phyloP scores from a whole-genome alignment of 306 rosid species.

The Dryas octopetala region DNA sequence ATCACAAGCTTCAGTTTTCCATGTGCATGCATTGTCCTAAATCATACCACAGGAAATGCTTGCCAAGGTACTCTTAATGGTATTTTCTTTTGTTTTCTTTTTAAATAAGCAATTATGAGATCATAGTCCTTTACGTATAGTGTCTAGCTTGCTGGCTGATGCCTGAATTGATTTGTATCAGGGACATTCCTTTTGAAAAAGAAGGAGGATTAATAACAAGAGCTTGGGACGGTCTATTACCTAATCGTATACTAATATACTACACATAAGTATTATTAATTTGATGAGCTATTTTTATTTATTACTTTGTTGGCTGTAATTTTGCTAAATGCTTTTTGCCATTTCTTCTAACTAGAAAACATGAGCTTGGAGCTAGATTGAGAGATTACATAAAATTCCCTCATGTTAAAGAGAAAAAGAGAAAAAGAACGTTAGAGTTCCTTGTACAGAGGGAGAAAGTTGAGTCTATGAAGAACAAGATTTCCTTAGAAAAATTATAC shows the following conservation, averaged over 20 bases:
- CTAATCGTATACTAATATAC: slow-evolving; percentile 56
- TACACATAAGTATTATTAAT: slow-evolving; percentile 54
- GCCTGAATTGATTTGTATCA: slow-evolving; percentile 26
- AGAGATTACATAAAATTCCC: slow-evolving; percentile 61
- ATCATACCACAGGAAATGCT: slow-evolving; percentile 69
- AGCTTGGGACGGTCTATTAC: slow-evolving; percentile 66
- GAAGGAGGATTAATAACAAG: slow-evolving; percentile 35
- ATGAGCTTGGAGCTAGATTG: slow-evolving; percentile 46
- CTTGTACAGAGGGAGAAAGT: slow-evolving; percentile 26
- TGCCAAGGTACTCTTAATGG: slow-evolving; percentile 47
- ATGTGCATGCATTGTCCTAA: slow-evolving; percentile 68
- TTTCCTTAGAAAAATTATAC: neutral
- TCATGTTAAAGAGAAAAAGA: slow-evolving; percentile 25
- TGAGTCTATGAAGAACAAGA: neutral
- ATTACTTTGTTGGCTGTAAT: neutral
- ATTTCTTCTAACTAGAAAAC: slow-evolving; percentile 49
- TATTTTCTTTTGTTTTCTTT: neutral
- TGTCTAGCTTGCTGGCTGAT: neutral
- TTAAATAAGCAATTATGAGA: neutral
- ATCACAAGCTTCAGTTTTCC: slow-evolving; percentile 53
- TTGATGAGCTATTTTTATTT: slow-evolving; percentile 4
- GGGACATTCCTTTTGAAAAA: slow-evolving; percentile 42
- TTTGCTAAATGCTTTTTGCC: slow-evolving; percentile 11
- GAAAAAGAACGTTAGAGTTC: slow-evolving; percentile 9
- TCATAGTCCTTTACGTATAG: neutral